These are phyloP conservation scores for Arachis stenosperma DNA, from an alignment of 306 rosid genomes.

Conservation along the genomic window DNA sequence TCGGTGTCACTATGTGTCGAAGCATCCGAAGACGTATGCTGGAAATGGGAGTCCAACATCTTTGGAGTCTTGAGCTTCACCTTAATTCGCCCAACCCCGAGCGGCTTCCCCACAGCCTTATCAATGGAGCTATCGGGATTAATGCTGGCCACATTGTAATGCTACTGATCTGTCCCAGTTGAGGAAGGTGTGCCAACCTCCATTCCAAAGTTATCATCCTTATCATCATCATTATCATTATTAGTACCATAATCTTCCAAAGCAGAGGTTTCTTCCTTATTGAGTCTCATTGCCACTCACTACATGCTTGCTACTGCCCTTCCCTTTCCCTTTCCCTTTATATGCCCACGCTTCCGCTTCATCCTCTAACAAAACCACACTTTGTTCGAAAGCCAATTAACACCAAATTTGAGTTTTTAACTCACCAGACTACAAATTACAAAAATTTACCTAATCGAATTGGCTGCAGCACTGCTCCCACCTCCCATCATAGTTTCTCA, in stretches of 20 bases:
- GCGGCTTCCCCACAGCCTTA: constrained; percentile 55
- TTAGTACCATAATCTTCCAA: constrained; percentile 50
- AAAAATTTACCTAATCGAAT: too few relatives aligned
- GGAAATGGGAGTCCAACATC: constrained; percentile 67
- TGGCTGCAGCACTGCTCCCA: too few relatives aligned
- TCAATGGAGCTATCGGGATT: constrained; percentile 65
- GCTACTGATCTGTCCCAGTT: constrained; percentile 76
- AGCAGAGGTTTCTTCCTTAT: constrained; percentile 55
- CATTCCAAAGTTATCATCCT: constrained; percentile 68
- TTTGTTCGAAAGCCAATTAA: constrained; percentile 35
- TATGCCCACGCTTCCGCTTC: constrained; percentile 92
- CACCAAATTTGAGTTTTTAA: background rate
- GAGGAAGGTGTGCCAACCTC: constrained; percentile 83
- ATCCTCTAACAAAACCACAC: constrained; percentile 40
- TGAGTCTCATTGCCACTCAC: constrained; percentile 35
- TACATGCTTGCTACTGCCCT: constrained; percentile 41
- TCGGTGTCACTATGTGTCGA: constrained; percentile 85
- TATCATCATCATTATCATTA: constrained; percentile 42
- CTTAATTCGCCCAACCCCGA: constrained; percentile 85
- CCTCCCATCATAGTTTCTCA: too few relatives aligned
- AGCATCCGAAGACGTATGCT: constrained; percentile 72
- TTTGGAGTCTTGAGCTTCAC: constrained; percentile 81
- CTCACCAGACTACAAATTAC: constrained; percentile 29
- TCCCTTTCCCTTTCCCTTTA: constrained; percentile 64
- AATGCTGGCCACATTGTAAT: constrained; percentile 59